Conservation (phyloP, 108 stramenopile genomes). For the Nitzschia palea region DNA sequence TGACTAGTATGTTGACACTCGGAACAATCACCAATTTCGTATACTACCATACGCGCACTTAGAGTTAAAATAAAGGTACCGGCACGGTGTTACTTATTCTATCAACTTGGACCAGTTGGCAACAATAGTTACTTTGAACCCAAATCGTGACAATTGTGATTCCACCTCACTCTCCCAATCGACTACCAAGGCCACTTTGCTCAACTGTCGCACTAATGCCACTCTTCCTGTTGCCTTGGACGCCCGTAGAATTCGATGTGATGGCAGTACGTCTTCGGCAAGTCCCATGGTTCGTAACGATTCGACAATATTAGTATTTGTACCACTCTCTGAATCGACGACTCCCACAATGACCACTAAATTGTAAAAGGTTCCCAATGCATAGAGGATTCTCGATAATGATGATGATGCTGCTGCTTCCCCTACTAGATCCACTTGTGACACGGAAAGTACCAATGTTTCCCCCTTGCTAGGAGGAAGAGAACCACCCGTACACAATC, state of each 20-base stretch:
- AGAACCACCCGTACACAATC: not conserved
- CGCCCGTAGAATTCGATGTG: constrained; percentile 37
- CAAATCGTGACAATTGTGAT: constrained; percentile 33
- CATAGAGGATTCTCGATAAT: constrained; percentile 11
- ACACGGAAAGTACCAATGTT: constrained; percentile 20
- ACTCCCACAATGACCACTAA: constrained; percentile 31
- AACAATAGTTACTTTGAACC: constrained; percentile 34
- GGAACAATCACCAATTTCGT: too few species aligned
- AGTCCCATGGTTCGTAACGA: not conserved
- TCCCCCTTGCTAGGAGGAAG: constrained; percentile 26
- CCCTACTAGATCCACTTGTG: not conserved
- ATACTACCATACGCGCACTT: too few species aligned
- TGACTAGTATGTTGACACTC: too few species aligned
- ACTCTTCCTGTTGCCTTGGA: constrained; percentile 28
- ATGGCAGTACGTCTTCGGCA: constrained; percentile 25
- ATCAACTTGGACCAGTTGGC: constrained; percentile 18
- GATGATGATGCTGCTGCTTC: not conserved
- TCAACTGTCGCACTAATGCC: constrained; percentile 42
- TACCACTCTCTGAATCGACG: not conserved
- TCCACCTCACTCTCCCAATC: constrained; percentile 35
- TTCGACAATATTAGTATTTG: not conserved
- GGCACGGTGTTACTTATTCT: too few species aligned
- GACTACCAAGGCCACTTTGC: constrained; percentile 28
- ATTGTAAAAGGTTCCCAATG: constrained; percentile 33
- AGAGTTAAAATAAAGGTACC: too few species aligned